Evolutionary conservation across 306 rosid species (phyloP).

Genomic region (Vigna radiata): DNA sequence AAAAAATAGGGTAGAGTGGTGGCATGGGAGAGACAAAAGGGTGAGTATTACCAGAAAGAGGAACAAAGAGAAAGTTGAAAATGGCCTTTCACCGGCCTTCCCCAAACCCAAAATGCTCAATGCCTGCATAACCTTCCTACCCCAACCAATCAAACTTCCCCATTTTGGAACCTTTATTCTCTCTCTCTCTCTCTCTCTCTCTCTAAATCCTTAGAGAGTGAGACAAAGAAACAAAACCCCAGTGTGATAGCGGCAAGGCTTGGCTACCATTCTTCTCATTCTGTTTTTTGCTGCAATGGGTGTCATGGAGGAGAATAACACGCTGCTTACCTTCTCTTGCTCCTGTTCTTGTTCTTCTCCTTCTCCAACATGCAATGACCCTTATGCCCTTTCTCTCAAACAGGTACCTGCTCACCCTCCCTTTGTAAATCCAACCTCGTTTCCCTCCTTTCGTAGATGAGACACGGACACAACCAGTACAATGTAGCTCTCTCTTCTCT

Average conservation of each 20-base stretch:
- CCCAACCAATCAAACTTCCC: conserved; percentile 56
- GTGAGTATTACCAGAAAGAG: conserved; percentile 53
- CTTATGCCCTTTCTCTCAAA: conserved; percentile 51
- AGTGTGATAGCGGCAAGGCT: conserved; percentile 43
- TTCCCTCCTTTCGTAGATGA: conserved; percentile 59
- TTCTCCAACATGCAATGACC: conserved; percentile 48
- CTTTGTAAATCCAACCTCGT: conserved; percentile 65
- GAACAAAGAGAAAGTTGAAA: conserved; percentile 73
- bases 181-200: background rate
- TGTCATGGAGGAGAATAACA: conserved; percentile 44
- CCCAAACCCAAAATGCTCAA: conserved; percentile 57
- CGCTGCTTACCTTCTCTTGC: conserved; percentile 1
- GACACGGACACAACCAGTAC: conserved; percentile 49
- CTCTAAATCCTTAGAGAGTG: conserved; percentile 32
- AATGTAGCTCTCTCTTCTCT: conserved; percentile 64
- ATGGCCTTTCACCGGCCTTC: conserved; percentile 74
- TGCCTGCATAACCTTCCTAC: conserved; percentile 51
- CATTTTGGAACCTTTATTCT: conserved; percentile 30
- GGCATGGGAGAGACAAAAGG: conserved; percentile 53
- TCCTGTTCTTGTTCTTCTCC: background rate
- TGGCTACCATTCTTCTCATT: conserved; percentile 38
- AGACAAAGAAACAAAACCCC: conserved; percentile 7
- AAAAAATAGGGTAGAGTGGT: background rate
- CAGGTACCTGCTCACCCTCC: conserved; percentile 56
- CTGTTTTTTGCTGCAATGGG: conserved; percentile 49